Evolutionary conservation across 1,139 yeast species (phyloP).

Genomic region (Sugiyamaella japonica): DNA sequence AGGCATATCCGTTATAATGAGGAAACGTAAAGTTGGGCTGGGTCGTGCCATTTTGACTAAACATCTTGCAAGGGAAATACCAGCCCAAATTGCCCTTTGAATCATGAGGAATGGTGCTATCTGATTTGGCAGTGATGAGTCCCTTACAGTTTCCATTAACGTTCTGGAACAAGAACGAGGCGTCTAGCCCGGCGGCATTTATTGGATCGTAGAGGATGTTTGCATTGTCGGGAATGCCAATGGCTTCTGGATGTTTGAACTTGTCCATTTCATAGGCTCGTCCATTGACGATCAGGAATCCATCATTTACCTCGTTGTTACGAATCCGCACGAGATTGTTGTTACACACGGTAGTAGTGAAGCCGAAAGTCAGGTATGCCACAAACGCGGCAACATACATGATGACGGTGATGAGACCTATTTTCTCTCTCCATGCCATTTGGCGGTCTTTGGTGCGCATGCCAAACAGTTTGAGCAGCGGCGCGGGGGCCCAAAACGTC

Average conservation of each 20-base stretch:
- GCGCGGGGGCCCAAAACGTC: constrained; percentile 92
- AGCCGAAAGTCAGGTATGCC: constrained; percentile 88
- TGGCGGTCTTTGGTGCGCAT: constrained; percentile 78
- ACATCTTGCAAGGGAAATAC: constrained; percentile 91
- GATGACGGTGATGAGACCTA: constrained; percentile 77
- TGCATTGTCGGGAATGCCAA: constrained; percentile 67
- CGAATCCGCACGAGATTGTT: constrained; percentile 52
- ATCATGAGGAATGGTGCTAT: constrained; percentile 68
- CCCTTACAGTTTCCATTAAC: constrained; percentile 92
- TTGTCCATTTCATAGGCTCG: constrained; percentile 68
- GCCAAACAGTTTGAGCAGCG: constrained; percentile 70
- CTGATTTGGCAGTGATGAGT: constrained; percentile 69
- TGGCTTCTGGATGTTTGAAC: constrained; percentile 77
- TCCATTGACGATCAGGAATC: constrained; percentile 78
- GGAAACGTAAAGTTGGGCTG: constrained; percentile 55
- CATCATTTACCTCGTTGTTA: constrained; percentile 56
- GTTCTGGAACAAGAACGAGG: constrained; percentile 85
- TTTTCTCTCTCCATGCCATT: constrained; percentile 96
- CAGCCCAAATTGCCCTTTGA: constrained; percentile 65
- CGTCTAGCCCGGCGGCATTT: constrained; percentile 89
- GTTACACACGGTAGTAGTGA: constrained; percentile 82
- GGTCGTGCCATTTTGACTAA: constrained; percentile 69
- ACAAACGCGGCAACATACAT: constrained; percentile 72
- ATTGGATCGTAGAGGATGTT: constrained; percentile 80
- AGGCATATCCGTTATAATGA: constrained; percentile 76